Percentiles rank a stretch among this genome's conserved stretches.
phyloP scores from a whole-genome alignment of 1,284 basidiomycete genomes.

The Prillingera fragicola region DNA sequence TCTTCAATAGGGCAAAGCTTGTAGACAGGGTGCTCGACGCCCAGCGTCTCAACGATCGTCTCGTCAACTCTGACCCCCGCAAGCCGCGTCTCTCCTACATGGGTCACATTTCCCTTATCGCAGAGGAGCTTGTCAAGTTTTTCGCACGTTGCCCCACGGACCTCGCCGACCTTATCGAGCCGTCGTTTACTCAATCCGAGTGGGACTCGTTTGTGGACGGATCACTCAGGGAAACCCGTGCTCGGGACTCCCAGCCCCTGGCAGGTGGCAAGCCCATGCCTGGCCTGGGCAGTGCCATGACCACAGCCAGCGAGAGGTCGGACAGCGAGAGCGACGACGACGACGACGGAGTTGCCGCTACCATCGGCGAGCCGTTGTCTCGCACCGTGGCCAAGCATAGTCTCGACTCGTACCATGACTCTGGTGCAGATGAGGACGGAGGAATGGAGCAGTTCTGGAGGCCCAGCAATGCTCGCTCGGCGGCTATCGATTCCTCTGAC shows the following conservation, averaged over 20 bases:
- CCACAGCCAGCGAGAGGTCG: slow-evolving; percentile 11
- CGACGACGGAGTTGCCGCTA: slow-evolving; percentile 22
- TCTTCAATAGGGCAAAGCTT: slow-evolving; percentile 73
- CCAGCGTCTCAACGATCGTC: slow-evolving; percentile 65
- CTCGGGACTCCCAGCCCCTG: slow-evolving; percentile 67
- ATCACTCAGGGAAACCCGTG: slow-evolving; percentile 76
- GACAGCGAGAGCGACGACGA: slow-evolving; percentile 31
- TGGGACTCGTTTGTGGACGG: slow-evolving; percentile 85
- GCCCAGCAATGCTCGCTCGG: slow-evolving; percentile 5
- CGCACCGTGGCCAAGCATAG: slow-evolving; percentile 20
- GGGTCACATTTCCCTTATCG: slow-evolving; percentile 90
- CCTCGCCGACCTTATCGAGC: slow-evolving; percentile 60
- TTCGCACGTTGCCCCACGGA: slow-evolving; percentile 75
- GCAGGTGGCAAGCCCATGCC: slow-evolving; percentile 59
- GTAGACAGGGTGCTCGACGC: slow-evolving; percentile 79
- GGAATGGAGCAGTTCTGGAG: slow-evolving; percentile 23
- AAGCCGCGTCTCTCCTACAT: slow-evolving; percentile 80
- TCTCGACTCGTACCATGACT: slow-evolving; percentile 24
- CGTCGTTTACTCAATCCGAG: slow-evolving; percentile 66
- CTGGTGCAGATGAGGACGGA: slow-evolving; percentile 24
- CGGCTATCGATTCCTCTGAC: slow-evolving; percentile 33
- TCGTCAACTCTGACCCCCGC: slow-evolving; percentile 3
- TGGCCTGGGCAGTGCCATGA: slow-evolving; percentile 10
- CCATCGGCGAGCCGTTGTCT: slow-evolving; percentile 41
- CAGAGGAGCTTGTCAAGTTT: slow-evolving; percentile 49